Conservation (phyloP, 2,329 filamentous ascomycete species). For the Claviceps humidiphila region DNA sequence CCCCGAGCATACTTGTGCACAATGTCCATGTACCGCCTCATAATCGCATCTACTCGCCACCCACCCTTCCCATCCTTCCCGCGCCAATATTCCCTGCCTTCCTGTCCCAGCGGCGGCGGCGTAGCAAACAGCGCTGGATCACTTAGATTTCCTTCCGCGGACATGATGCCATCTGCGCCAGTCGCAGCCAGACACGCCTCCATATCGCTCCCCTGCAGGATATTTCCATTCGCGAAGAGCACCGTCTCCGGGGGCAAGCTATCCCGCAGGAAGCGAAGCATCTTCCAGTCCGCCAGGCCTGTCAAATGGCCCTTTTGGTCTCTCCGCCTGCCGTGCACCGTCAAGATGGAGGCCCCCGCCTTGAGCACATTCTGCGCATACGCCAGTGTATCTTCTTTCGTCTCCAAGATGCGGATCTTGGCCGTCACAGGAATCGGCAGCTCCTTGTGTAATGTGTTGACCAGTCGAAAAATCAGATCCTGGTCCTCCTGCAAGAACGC, state of each 20-base stretch:
- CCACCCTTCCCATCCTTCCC: slow-evolving; percentile 67
- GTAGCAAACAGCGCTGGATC: slow-evolving; percentile 77
- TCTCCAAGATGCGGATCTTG: slow-evolving; percentile 85
- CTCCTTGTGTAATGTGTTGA: slow-evolving; percentile 67
- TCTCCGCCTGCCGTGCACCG: slow-evolving; percentile 75
- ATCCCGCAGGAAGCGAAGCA: slow-evolving; percentile 69
- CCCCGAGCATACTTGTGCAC: slow-evolving; percentile 66
- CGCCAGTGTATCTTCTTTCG: slow-evolving; percentile 69
- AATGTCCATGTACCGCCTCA: slow-evolving; percentile 82
- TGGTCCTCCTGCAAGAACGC: slow-evolving; percentile 92
- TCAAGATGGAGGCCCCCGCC: slow-evolving; percentile 84
- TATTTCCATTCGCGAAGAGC: slow-evolving; percentile 93
- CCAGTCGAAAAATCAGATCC: slow-evolving; percentile 66
- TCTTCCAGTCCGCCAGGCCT: slow-evolving; percentile 82
- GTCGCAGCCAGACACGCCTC: slow-evolving; percentile 66
- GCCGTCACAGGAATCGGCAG: slow-evolving; percentile 80
- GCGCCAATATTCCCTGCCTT: slow-evolving; percentile 76
- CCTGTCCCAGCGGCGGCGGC: slow-evolving; percentile 47
- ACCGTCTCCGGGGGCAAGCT: slow-evolving; percentile 77
- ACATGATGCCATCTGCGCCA: slow-evolving; percentile 88
- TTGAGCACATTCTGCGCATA: slow-evolving; percentile 80
- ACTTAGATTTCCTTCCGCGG: slow-evolving; percentile 85
- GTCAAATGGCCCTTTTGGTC: slow-evolving; percentile 97
- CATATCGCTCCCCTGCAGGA: slow-evolving; percentile 69
- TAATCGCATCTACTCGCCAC: slow-evolving; percentile 76